phyloP scores from a whole-genome alignment of 2,329 filamentous ascomycete species.

The Monilinia aucupariae region DNA sequence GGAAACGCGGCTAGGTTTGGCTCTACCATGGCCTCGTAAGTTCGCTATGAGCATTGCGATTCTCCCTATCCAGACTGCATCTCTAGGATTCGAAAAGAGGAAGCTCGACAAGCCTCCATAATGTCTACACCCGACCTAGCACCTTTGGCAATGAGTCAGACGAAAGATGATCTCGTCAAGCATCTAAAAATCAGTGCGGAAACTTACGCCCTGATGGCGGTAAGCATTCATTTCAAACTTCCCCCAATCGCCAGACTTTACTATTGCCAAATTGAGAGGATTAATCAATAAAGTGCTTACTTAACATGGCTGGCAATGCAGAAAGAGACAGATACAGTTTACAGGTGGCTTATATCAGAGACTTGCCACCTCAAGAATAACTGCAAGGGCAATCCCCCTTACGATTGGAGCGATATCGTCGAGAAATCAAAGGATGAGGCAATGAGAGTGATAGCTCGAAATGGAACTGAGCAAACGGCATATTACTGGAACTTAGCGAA shows the following conservation, averaged over 20 bases:
- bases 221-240: conserved; percentile 23
- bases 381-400: conserved; percentile 32
- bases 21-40: not conserved
- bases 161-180: conserved; percentile 33
- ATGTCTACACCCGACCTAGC: conserved; percentile 15
- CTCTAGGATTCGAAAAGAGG: conserved; percentile 10
- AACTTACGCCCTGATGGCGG: conserved; percentile 33
- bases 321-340: conserved; percentile 34
- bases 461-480: conserved; percentile 24
- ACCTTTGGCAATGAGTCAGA: conserved; percentile 33
- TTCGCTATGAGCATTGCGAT: conserved; percentile 5
- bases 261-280: not conserved
- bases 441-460: conserved; percentile 27
- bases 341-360: conserved; percentile 32
- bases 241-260: not conserved
- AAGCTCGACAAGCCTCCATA: not conserved
- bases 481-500: conserved; percentile 32
- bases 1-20: conserved; percentile 3
- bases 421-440: conserved; percentile 34
- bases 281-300: conserved; percentile 24
- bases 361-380: conserved; percentile 32
- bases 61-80: conserved; percentile 7
- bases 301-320: conserved; percentile 22
- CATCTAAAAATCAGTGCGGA: conserved; percentile 28
- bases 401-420: conserved; percentile 35